A percentile compares a stretch with the other conserved stretches of the same genome.
Evolutionary conservation across 2,329 filamentous ascomycete species (phyloP).

Genomic region (Phialophora verrucosa): DNA sequence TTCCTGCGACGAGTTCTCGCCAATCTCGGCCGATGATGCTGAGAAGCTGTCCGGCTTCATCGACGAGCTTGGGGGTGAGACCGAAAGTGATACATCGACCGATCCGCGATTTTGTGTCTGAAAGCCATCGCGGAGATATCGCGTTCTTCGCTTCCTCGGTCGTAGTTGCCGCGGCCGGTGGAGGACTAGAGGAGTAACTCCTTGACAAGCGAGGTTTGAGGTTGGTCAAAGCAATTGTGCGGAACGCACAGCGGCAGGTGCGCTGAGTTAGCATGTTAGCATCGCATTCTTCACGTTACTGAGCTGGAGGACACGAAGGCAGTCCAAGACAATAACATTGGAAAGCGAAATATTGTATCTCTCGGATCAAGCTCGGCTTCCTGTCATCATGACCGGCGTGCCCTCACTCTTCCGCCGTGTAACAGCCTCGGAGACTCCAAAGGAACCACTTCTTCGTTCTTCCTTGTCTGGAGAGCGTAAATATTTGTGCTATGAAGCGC

Average conservation of each 20-base stretch:
- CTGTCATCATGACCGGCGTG: neutral
- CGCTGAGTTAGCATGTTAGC: conserved; percentile 28
- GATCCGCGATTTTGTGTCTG: conserved; percentile 68
- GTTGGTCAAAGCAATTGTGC: conserved; percentile 4
- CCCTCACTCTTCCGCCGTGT: neutral
- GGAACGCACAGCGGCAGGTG: conserved; percentile 23
- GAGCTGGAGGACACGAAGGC: neutral
- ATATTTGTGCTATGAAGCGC: neutral
- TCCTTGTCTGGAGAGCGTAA: no score
- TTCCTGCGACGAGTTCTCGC: conserved; percentile 73
- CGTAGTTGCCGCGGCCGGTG: conserved; percentile 62
- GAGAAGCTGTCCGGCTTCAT: conserved; percentile 65
- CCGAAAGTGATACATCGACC: conserved; percentile 80
- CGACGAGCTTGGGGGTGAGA: conserved; percentile 62
- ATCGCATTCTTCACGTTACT: conserved; percentile 10
- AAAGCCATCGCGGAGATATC: conserved; percentile 69
- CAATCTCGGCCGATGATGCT: conserved; percentile 68
- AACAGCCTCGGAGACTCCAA: neutral
- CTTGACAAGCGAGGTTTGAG: neutral
- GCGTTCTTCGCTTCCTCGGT: conserved; percentile 65
- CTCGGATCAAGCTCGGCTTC: conserved; percentile 3
- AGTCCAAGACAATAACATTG: neutral
- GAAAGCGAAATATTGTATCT: neutral
- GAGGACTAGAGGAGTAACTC: conserved; percentile 18
- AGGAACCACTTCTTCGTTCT: neutral